Evolutionary conservation across 2,329 filamentous ascomycete genomes (phyloP), one percentile per base, ranked within the genome.

Genomic region (Aspergillaceae sp.): DNA sequence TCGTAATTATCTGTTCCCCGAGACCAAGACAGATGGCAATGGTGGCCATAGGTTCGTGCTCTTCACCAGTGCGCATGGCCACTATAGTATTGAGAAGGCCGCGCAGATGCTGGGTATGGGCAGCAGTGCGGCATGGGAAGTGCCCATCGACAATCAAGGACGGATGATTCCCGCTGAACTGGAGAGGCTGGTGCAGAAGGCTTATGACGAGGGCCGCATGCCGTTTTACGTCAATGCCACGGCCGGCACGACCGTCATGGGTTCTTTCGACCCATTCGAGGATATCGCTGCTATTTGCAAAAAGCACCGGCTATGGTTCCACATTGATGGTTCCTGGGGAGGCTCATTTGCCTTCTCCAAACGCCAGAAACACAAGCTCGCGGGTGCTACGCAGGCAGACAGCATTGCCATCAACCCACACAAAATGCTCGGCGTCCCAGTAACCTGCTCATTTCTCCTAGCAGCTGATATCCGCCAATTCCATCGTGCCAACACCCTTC

Each of bases 211-310:
- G 42, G 87, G 86, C 32, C 80, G 83, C 61, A 92, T 86, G 1
- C 91, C 92, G 0, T 85, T 98, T 50, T 96, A 94, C 68, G 87
- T 97, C 62, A 97, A 96, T 63, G 86, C 90, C 4, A 97, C 92
- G 0, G 91, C 92, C 0, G 92, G 92, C 11, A 96, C 91, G 1
- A 98, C 92, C 0, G 91, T 97, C 2, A 74, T 91, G 51, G 92
- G 92, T 10, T 88, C 86, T 1, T 98, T 84, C 62, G 91, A 96
- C 59, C 86, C 87, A 0, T 83, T 95, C 56, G 66, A 74, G 8
- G 78, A 76, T 2, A 83, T 96, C 51, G 76, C 83, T 0, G 72
- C 71, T 29, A 74, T 96, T 11, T 92, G 87, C 69, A 76, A 79
- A 52, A 74, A 76, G 48, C 76, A 88, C 60, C 77, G 79, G 45